Base-by-base conservation (phyloP, 202 grass and related monocot species). In the Zoysia matrella region DNA sequence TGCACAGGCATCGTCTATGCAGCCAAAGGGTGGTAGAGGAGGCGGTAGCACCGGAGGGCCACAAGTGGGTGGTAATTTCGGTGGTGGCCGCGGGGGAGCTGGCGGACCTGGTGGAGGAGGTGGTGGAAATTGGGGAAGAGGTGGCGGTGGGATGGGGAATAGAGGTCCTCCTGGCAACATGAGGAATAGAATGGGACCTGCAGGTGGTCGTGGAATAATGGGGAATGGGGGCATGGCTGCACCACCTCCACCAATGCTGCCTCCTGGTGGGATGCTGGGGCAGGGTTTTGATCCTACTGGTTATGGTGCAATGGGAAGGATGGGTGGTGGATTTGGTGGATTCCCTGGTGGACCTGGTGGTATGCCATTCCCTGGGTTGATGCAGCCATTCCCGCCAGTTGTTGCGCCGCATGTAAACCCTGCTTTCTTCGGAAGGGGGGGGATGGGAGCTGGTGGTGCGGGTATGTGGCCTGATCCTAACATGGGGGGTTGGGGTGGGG, bases 371-470 rank as follows among this genome's bases (percentile, higher is more conserved):
- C 92, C 88, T 62, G 88, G 92, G 18, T 39, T 94, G 92, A 94
- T 91, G 92, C 85, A 81, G n/a, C 65, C 75, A 6, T 94, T 94
- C 69, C 92, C 92, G 0, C 88, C 88, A 2, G 83, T 91, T 72
- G 88, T 94, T 70, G 91, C 88, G 2, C 88, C 91, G 8, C 91
- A 91, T 86, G 86, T 94, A 14, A 94, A 94, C 66, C 91, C 91
- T 1, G 86, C 91, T 83, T 94, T 94, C 86, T 91, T 94, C 79
- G 92, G 88, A 13, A 67, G 92, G 18, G 91, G 84, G 0, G 91
- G 86, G 67, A 88, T 87, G 88, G 86, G 80, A 22, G 83, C 75
- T 42, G 88, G 72, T n/a, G 88, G 86, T 3, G 91, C 91, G 80
- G 89, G 86, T n/a, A 94, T 94, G 88, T 94, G 92, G 88, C 78